Evolutionary conservation across 306 rosid genomes (phyloP).

Genomic region (Castanopsis chinensis): DNA sequence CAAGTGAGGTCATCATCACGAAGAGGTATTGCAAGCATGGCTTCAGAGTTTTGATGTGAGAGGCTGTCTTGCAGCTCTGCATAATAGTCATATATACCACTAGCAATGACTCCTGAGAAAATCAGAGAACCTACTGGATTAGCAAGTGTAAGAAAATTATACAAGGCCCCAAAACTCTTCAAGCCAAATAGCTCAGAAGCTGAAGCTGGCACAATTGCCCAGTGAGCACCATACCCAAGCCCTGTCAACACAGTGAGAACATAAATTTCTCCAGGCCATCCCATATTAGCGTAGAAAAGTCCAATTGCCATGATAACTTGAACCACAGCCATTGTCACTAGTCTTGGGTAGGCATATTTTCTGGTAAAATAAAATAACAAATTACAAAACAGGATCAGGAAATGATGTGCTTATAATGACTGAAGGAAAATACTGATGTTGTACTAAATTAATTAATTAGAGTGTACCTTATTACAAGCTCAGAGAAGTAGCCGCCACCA

Average conservation of each 20-base stretch:
- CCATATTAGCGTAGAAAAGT: conserved; percentile 28
- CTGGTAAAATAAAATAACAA: conserved; percentile 16
- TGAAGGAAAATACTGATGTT: neutral
- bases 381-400: neutral
- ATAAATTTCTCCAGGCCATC: conserved; percentile 41
- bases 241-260: conserved; percentile 40
- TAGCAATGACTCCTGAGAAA: conserved; percentile 58
- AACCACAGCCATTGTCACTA: conserved; percentile 30
- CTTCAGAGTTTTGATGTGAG: neutral
- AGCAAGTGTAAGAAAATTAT: conserved; percentile 62
- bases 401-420: neutral
- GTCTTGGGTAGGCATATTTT: conserved; percentile 37
- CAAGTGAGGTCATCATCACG: conserved; percentile 39
- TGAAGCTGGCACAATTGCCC: conserved; percentile 39
- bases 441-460: neutral
- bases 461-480: conserved; percentile 65
- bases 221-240: conserved; percentile 50
- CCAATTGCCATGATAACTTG: conserved; percentile 40
- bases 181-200: conserved; percentile 61
- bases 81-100: conserved; percentile 61
- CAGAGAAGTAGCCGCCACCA: conserved; percentile 82
- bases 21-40: conserved; percentile 16
- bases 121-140: conserved; percentile 69
- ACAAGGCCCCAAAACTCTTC: conserved; percentile 68
- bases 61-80: conserved; percentile 52